Evolutionary conservation across 2,329 filamentous ascomycete genomes (phyloP), one percentile per base, ranked within the genome.

Genomic region (Chalaropsis ovoidea): DNA sequence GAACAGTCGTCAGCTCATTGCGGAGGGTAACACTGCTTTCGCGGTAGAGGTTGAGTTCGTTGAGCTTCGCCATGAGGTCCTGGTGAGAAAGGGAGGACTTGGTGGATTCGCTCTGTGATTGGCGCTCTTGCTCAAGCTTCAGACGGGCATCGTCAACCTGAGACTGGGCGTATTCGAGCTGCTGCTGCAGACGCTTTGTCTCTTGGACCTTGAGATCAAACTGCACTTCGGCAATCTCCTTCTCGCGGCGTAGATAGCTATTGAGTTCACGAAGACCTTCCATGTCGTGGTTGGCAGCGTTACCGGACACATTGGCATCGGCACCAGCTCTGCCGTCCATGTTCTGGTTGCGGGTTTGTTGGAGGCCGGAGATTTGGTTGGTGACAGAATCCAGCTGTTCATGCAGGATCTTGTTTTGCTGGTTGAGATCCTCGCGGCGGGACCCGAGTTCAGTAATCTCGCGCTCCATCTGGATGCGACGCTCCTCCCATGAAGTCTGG

Each of bases 211-310:
- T 92, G 56, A 97, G 80, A 70, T 96, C 92, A 71, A 91, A 89
- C 72, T 97, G 93, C n/a, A 96, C 90, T 71, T 99, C 93, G 8
- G 96, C 82, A 69, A 99, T 97, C 73, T 97, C 94, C 79, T 97
- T 99, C 76, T 99, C 95, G 52, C 90, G 88, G 58, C 93, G 87
- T 68, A 99, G 79, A 74, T 94, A 99, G 68, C 84, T 88, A 76
- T 95, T 95, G 66, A 99, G 84, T 72, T 97, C 93, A 68, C 94
- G 88, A 10, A 96, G 82, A 64, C 89, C 89, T 69, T 90, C 89
- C 10, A 86, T 85, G 43, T 84, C 79, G 62, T 64, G 60, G 19
- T 64, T 54, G 6, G 19, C 84, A 80, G 3, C 82, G 77, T 22
- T 39, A 47, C 54, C 31, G 11, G 27, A 19, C 4, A 35, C 35